phyloP scores from a whole-genome alignment of 108 stramenopile species.

The Ochromonas danica region DNA sequence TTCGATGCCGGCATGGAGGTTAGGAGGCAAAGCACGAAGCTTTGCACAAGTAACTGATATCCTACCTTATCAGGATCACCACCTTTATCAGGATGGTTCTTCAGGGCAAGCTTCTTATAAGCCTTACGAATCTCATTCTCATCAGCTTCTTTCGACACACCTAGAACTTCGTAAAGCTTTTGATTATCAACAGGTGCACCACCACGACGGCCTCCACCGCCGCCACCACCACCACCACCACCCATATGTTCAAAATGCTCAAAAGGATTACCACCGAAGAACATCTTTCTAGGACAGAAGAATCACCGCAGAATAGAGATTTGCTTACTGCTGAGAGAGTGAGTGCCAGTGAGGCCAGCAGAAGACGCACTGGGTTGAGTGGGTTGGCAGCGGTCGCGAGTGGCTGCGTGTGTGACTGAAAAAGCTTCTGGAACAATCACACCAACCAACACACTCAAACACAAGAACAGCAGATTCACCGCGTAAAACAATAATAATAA shows the following conservation, averaged over 20 bases:
- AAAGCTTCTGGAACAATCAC: no score
- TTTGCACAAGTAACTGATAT: slow-evolving; percentile 18
- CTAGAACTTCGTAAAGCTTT: slow-evolving; percentile 57
- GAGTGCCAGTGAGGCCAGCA: no score
- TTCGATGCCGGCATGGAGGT: neutral
- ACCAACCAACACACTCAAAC: no score
- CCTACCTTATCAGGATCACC: slow-evolving; percentile 43
- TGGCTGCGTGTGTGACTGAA: no score
- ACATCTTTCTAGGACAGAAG: no score
- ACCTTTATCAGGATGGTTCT: slow-evolving; percentile 67
- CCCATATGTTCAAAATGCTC: slow-evolving; percentile 48
- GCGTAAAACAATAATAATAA: no score
- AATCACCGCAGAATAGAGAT: no score
- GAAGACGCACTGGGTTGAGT: no score
- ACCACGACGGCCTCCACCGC: slow-evolving; percentile 38
- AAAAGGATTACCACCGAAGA: slow-evolving; percentile 53
- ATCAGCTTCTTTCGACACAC: slow-evolving; percentile 49
- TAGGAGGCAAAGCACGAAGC: neutral
- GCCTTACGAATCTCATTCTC: slow-evolving; percentile 60
- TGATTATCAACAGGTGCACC: slow-evolving; percentile 50
- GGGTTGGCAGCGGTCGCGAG: no score
- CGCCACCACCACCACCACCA: slow-evolving; percentile 39
- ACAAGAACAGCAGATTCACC: no score
- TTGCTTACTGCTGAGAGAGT: no score
- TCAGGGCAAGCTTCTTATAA: slow-evolving; percentile 63